Conservation (phyloP, 768 basidiomycete genomes). For the Hypsizygus marmoreus region DNA sequence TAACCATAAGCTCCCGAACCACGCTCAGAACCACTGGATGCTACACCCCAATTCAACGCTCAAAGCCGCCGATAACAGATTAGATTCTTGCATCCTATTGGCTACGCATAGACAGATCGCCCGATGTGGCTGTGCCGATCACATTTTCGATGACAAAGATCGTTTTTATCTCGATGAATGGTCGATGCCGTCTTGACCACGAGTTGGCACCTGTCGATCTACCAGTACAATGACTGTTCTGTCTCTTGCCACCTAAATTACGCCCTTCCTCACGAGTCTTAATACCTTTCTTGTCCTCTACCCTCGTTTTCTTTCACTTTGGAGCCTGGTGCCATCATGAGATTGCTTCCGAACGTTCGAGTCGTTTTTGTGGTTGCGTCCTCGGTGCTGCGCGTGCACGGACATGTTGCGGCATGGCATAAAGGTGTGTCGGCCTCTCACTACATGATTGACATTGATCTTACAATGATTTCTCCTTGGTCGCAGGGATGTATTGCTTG, state of each 20-base stretch:
- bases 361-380: slow-evolving; percentile 5
- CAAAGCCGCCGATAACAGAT: no score
- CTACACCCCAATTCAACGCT: no score
- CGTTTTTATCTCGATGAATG: no score
- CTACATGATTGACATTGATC: not conserved
- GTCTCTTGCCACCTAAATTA: not conserved
- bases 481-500: slow-evolving; percentile 44
- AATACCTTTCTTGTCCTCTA: not conserved
- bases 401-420: slow-evolving; percentile 19
- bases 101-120: not conserved
- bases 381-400: slow-evolving; percentile 14
- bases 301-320: not conserved
- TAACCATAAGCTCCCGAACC: no score
- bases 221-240: not conserved
- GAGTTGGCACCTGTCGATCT: not conserved
- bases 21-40: no score
- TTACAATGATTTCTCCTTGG: not conserved
- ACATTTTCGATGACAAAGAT: not conserved
- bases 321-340: no score
- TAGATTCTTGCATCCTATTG: slow-evolving; percentile 1
- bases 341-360: not conserved
- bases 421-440: slow-evolving; percentile 10
- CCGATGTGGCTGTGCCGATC: slow-evolving; percentile 9
- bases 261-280: not conserved
- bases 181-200: slow-evolving; percentile 13